Percentiles rank a stretch among this genome's conserved stretches.
phyloP scores from a whole-genome alignment of 2,329 filamentous ascomycete genomes.

The Pezicula neosporulosa region DNA sequence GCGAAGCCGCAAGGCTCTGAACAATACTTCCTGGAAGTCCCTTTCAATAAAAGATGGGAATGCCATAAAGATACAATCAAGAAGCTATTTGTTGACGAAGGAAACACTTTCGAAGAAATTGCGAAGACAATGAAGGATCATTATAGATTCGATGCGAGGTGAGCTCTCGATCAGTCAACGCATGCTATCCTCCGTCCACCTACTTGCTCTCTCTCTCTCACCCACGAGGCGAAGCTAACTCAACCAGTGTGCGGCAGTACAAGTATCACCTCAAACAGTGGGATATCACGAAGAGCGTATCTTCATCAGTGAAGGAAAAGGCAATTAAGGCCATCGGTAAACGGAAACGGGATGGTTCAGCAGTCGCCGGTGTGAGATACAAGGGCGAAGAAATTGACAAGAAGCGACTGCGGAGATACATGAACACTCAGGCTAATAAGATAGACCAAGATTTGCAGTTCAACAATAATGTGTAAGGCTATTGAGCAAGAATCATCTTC shows the following conservation, averaged over 20 bases:
- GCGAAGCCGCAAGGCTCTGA: no score
- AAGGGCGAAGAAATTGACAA: slow-evolving; percentile 24
- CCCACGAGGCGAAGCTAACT: neutral
- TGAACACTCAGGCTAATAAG: slow-evolving; percentile 14
- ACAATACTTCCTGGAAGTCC: no score
- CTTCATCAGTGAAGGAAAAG: slow-evolving; percentile 17
- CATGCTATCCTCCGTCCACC: no score
- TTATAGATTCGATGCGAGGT: slow-evolving; percentile 6
- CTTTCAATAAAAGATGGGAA: no score
- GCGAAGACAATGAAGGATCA: slow-evolving; percentile 4
- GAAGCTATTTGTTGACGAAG: neutral
- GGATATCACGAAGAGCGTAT: slow-evolving; percentile 25
- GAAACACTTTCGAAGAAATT: neutral
- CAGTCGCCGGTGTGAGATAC: slow-evolving; percentile 13
- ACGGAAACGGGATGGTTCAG: slow-evolving; percentile 15
- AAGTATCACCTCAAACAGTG: slow-evolving; percentile 31
- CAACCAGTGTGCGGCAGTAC: slow-evolving; percentile 27
- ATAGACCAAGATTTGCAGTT: neutral
- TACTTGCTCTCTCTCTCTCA: neutral
- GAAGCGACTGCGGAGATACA: slow-evolving; percentile 23
- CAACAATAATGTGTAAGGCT: slow-evolving; percentile 4
- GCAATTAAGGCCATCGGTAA: slow-evolving; percentile 14
- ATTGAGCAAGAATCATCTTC: neutral
- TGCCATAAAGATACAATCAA: neutral
- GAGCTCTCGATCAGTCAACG: no score